Conservation (phyloP, 129 eudicot genomes). For the Dittrichia graveolens region DNA sequence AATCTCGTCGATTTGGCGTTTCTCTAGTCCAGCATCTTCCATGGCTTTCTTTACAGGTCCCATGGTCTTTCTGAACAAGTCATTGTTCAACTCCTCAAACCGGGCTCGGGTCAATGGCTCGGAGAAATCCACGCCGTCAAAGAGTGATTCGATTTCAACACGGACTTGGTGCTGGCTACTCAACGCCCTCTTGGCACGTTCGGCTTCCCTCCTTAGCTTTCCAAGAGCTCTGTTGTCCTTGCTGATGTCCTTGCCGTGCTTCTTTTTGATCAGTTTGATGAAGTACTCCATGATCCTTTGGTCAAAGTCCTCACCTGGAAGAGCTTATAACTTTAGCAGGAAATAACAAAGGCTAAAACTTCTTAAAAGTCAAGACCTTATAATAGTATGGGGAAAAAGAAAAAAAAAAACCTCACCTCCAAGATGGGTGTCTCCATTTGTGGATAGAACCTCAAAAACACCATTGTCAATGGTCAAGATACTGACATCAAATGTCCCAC, state of each 20-base stretch:
- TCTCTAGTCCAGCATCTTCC: slow-evolving; percentile 66
- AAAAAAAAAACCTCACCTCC: slow-evolving; percentile 46
- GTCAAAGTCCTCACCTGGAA: slow-evolving; percentile 79
- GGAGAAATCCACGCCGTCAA: slow-evolving; percentile 71
- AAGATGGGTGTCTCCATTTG: slow-evolving; percentile 73
- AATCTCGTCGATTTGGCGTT: slow-evolving; percentile 65
- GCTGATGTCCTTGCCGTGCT: slow-evolving; percentile 86
- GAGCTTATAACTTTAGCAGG: slow-evolving; percentile 11
- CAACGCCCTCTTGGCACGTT: slow-evolving; percentile 76
- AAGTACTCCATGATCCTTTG: slow-evolving; percentile 82
- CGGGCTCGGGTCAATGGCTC: slow-evolving; percentile 82
- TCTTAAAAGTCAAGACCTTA: background rate
- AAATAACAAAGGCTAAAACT: slow-evolving; percentile 4
- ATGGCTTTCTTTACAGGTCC: slow-evolving; percentile 79
- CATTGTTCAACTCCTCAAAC: slow-evolving; percentile 72
- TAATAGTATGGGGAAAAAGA: too few relatives aligned
- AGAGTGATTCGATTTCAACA: slow-evolving; percentile 72
- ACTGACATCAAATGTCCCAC: slow-evolving; percentile 74
- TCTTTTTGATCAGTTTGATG: slow-evolving; percentile 71
- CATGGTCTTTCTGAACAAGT: slow-evolving; percentile 73
- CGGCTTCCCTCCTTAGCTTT: slow-evolving; percentile 69
- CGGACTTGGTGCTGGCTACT: slow-evolving; percentile 85
- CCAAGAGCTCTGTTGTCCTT: slow-evolving; percentile 86
- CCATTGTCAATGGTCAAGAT: slow-evolving; percentile 67
- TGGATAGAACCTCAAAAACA: slow-evolving; percentile 67